These are phyloP conservation scores for Thraustochytrium striatum DNA, from an alignment of 352 stramenopile species.

Conservation along the genomic window DNA sequence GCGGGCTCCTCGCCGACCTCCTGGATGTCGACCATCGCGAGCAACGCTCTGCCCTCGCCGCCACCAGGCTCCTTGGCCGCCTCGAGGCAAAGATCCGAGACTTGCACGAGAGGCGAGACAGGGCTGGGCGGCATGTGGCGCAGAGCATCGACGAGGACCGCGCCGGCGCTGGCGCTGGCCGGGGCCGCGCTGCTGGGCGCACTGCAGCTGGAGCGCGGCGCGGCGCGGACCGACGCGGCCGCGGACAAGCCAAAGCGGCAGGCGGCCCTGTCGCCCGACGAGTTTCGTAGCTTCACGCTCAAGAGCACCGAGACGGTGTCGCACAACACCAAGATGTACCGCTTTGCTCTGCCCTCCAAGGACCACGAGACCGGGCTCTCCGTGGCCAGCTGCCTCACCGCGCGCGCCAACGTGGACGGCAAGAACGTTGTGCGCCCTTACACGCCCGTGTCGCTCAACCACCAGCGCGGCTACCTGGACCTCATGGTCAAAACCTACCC, in stretches of 20 bases:
- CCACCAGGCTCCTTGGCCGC: no score
- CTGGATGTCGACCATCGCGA: no score
- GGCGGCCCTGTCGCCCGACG: slow-evolving; percentile 49
- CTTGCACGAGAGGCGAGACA: no score
- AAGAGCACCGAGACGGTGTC: slow-evolving; percentile 49
- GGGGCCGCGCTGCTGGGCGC: no score
- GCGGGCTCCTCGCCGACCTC: no score
- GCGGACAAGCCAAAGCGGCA: background rate
- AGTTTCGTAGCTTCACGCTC: slow-evolving; percentile 55
- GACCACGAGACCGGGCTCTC: slow-evolving; percentile 54
- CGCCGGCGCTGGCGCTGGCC: no score
- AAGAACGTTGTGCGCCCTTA: slow-evolving; percentile 75
- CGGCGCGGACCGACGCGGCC: no score
- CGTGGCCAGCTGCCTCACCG: slow-evolving; percentile 53
- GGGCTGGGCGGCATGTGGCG: no score
- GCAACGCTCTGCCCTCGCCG: no score
- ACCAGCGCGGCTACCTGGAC: slow-evolving; percentile 72
- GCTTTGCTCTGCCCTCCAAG: slow-evolving; percentile 50
- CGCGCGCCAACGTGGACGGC: slow-evolving; percentile 51
- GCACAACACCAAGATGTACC: slow-evolving; percentile 56
- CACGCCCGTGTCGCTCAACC: slow-evolving; percentile 76
- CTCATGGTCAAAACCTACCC: slow-evolving; percentile 75
- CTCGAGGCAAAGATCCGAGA: no score
- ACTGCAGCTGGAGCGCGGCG: no score
- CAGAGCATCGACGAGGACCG: no score